Percentiles rank a stretch among this genome's conserved stretches.
Evolutionary conservation across 495 filamentous ascomycete species (phyloP).

Genomic region (Bacidia gigantensis): DNA sequence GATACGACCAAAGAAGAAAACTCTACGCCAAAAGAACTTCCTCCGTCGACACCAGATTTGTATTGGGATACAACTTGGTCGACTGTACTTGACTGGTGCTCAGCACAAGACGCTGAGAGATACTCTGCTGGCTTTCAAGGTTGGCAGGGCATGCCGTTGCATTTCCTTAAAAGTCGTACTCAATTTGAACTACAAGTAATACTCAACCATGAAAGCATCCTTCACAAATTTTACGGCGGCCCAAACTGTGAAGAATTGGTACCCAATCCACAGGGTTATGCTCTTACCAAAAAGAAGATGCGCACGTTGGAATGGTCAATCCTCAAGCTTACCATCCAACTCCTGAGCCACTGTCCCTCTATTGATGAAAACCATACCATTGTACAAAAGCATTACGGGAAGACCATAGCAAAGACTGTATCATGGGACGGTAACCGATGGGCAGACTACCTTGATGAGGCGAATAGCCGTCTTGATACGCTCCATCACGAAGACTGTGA

Average conservation of each 20-base stretch:
- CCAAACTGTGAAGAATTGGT: slow-evolving; percentile 1
- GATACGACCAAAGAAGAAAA: not conserved
- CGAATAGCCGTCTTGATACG: not conserved
- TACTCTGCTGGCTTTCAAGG: slow-evolving; percentile 13
- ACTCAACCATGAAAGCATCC: not conserved
- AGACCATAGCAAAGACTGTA: not conserved
- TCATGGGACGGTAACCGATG: not conserved
- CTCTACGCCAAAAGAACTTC: not conserved
- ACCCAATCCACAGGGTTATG: not conserved
- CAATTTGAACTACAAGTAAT: slow-evolving; percentile 6
- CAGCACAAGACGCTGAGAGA: slow-evolving; percentile 2
- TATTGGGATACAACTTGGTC: not conserved
- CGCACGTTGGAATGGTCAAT: slow-evolving; percentile 18
- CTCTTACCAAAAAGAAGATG: slow-evolving; percentile 10
- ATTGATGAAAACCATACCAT: not conserved
- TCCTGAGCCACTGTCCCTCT: slow-evolving; percentile 7
- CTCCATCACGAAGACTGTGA: not conserved
- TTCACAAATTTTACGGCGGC: slow-evolving; percentile 11
- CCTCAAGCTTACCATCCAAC: slow-evolving; percentile 7
- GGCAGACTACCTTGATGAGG: not conserved
- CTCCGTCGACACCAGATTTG: not conserved
- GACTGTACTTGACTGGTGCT: not conserved
- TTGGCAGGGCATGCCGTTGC: slow-evolving; percentile 11
- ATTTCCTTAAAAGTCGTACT: slow-evolving; percentile 12
- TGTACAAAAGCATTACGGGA: not conserved